Conservation (phyloP, 768 basidiomycete genomes). For the Lactarius vividus region DNA sequence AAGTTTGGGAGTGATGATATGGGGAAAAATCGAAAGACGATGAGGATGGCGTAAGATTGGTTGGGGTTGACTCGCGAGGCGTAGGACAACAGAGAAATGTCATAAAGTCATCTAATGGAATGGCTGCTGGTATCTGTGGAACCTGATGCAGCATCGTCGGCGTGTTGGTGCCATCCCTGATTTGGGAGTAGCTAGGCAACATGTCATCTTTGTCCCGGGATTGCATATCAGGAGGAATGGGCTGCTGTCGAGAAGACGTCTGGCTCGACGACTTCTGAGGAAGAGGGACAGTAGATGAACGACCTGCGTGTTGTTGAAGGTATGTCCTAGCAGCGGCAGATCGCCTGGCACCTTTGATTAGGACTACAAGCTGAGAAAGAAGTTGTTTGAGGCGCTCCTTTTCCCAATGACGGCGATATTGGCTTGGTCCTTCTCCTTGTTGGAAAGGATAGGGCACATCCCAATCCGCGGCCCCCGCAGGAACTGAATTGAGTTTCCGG, state of each 20-base stretch:
- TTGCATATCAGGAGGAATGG: constrained; percentile 3
- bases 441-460: constrained; percentile 78
- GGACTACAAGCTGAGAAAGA: constrained; percentile 54
- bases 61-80: constrained; percentile 1
- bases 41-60: not conserved
- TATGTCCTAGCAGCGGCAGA: constrained; percentile 60
- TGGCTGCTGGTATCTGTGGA: constrained; percentile 13
- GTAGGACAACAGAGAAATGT: constrained; percentile 15
- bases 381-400: constrained; percentile 60
- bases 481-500: constrained; percentile 62
- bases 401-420: constrained; percentile 66
- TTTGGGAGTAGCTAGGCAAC: not conserved
- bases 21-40: not conserved
- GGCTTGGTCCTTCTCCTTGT: constrained; percentile 65
- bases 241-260: constrained; percentile 1
- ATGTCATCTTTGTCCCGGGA: not conserved
- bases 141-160: not conserved
- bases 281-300: not conserved
- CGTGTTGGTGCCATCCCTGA: constrained; percentile 10
- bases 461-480: constrained; percentile 81
- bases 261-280: not conserved
- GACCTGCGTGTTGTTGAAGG: constrained; percentile 32
- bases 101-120: constrained; percentile 40
- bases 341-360: constrained; percentile 58
- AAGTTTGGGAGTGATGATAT: not conserved